These are phyloP conservation scores for Fusarium pseudocircinatum DNA, from an alignment of 2,329 filamentous ascomycete genomes.

Conservation along the genomic window DNA sequence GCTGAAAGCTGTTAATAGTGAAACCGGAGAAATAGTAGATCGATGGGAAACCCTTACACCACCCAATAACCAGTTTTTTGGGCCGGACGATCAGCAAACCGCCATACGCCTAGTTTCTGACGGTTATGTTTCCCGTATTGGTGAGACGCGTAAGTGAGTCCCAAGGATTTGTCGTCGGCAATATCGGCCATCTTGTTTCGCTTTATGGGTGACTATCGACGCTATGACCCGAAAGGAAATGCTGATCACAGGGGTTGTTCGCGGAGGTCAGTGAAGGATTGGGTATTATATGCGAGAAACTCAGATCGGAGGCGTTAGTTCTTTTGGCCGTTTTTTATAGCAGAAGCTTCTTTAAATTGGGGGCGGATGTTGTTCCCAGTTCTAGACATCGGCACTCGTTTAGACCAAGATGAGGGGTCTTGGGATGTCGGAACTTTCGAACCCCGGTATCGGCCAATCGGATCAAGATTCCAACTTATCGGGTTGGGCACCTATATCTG, in stretches of 20 bases:
- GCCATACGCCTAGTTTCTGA: conserved; percentile 60
- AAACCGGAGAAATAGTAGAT: neutral
- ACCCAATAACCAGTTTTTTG: conserved; percentile 47
- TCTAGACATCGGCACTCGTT: neutral
- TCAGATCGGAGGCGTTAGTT: conserved; percentile 13
- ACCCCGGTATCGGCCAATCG: conserved; percentile 28
- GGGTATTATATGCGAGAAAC: conserved; percentile 12
- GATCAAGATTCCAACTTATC: conserved; percentile 17
- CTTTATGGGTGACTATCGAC: conserved; percentile 3
- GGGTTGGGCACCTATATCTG: conserved; percentile 7
- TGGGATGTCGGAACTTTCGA: conserved; percentile 1
- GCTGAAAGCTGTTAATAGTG: conserved; percentile 40
- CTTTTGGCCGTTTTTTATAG: neutral
- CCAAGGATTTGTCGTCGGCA: conserved; percentile 29
- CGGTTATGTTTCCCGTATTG: conserved; percentile 53
- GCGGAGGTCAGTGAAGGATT: conserved; percentile 6
- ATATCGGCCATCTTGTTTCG: conserved; percentile 33
- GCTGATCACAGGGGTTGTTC: neutral
- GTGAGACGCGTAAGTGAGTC: conserved; percentile 48
- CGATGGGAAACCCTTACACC: conserved; percentile 44
- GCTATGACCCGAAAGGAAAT: conserved; percentile 16
- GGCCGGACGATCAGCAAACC: conserved; percentile 37
- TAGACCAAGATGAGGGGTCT: conserved; percentile 7
- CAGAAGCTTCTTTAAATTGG: conserved; percentile 7
- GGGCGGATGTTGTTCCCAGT: neutral